Evolutionary conservation across 2,329 filamentous ascomycete species (phyloP), one percentile per base, ranked within the genome.

Genomic region (Mycogone perniciosa): DNA sequence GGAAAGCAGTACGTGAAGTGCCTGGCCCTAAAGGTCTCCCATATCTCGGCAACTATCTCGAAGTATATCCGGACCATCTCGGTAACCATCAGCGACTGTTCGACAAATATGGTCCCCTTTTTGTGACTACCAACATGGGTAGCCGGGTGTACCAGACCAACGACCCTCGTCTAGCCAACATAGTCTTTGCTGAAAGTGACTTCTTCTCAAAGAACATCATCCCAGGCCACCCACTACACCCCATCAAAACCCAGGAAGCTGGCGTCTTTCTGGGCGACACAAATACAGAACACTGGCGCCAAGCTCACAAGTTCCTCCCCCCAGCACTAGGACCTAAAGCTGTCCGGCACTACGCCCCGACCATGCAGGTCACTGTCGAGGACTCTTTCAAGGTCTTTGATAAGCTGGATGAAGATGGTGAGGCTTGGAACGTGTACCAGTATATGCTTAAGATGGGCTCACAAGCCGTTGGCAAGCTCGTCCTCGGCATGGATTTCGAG

Each of bases 231-330:
- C 68, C 79, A 47, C 63, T 77, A 1, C 54, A 63, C 44, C 65
- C 65, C 26, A 69, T 77, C 56, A 75, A 72, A 59, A 67, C 67
- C 44, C 57, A 62, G 6, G 64, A 70, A 20, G 68, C 71, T 0
- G 71, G 69, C 11, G 64, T 77, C 33, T 77, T 77, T 56, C 53
- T 74, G 4, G 68, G 71, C 54, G 77, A 81, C 57, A 80, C 77
- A 0, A 69, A 77, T 20, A 75, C 72, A 0, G 67, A 72, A 11
- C 69, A 74, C 49, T 81, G 75, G 75, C 61, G 63, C 27, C 57
- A 73, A 0, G 73, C 76, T 1, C 82, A 84, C 68, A 85, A 84
- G 60, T 85, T 83, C 62, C 56, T 84, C 1, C 79, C 81, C 0
- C 80, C 81, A 0, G 76, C 78, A 0, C 66, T 84, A 8, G 74